Evolutionary conservation across 1,284 basidiomycete species (phyloP).

Genomic region (Leccinum pachyderme): DNA sequence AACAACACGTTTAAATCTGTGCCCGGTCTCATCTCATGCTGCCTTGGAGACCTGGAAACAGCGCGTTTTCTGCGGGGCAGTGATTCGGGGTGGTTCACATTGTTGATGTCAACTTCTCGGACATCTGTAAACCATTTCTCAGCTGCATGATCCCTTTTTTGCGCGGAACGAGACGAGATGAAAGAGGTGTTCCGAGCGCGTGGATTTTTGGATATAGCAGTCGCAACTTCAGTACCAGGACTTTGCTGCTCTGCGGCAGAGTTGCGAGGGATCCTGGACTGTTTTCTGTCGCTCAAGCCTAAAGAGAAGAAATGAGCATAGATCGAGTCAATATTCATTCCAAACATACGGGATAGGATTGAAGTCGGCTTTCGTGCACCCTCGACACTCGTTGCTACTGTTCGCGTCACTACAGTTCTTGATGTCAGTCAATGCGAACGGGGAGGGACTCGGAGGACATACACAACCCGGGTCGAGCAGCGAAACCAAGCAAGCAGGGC

Average conservation of each 20-base stretch:
- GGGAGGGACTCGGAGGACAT: not conserved
- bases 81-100: not conserved
- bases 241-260: constrained; percentile 3
- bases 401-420: constrained; percentile 5
- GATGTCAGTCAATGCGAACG: constrained; percentile 12
- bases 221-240: not conserved
- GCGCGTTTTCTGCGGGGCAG: constrained; percentile 8
- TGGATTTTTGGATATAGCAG: not conserved
- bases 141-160: constrained; percentile 22
- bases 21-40: constrained; percentile 24
- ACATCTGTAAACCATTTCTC: constrained; percentile 25
- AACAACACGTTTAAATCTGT: constrained; percentile 29
- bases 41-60: not conserved
- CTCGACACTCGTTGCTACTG: not conserved
- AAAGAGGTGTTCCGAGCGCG: constrained; percentile 19
- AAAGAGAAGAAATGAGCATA: not conserved
- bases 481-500: constrained; percentile 9
- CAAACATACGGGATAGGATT: constrained; percentile 26
- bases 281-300: constrained; percentile 20
- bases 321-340: not conserved
- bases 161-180: constrained; percentile 24
- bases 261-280: constrained; percentile 1
- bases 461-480: constrained; percentile 8
- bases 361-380: not conserved
- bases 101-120: constrained; percentile 20